Percentiles rank a stretch among this genome's conserved stretches.
Evolutionary conservation across 2,329 filamentous ascomycete genomes (phyloP).

Genomic region (Truncatella angustata): DNA sequence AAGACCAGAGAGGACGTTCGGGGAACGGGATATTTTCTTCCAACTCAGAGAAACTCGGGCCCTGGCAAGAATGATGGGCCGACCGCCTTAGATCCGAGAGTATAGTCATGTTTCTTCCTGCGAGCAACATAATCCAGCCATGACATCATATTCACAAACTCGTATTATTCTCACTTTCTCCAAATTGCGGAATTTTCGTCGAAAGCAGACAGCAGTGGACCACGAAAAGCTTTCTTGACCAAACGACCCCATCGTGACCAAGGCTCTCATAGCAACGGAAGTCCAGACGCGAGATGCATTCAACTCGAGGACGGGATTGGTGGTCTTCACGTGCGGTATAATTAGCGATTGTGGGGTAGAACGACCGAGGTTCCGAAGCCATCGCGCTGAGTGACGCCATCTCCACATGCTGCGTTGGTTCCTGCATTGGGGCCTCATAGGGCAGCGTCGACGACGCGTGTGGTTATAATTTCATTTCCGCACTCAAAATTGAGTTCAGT

Average conservation of each 20-base stretch:
- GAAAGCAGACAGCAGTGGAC: no score
- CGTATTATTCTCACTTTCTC: no score
- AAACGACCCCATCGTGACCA: not conserved
- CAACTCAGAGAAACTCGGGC: not conserved
- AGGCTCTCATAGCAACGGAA: not conserved
- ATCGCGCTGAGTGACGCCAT: not conserved
- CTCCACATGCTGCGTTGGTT: not conserved
- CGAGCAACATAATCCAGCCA: no score
- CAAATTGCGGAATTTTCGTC: not conserved
- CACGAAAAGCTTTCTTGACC: no score
- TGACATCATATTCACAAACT: not conserved
- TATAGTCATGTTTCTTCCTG: no score
- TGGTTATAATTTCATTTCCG: no score
- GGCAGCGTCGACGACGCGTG: not conserved
- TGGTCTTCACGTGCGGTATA: no score
- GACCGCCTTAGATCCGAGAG: not conserved
- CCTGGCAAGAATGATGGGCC: slow-evolving; percentile 5
- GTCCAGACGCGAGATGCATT: no score
- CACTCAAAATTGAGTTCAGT: no score
- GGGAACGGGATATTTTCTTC: not conserved
- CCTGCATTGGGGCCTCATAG: not conserved
- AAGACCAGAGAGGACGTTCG: not conserved
- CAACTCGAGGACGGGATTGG: no score
- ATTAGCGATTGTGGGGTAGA: not conserved
- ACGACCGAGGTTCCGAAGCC: not conserved